Evolutionary conservation across 805 yeast genomes (phyloP).

Genomic region (Teunomyces atbi): DNA sequence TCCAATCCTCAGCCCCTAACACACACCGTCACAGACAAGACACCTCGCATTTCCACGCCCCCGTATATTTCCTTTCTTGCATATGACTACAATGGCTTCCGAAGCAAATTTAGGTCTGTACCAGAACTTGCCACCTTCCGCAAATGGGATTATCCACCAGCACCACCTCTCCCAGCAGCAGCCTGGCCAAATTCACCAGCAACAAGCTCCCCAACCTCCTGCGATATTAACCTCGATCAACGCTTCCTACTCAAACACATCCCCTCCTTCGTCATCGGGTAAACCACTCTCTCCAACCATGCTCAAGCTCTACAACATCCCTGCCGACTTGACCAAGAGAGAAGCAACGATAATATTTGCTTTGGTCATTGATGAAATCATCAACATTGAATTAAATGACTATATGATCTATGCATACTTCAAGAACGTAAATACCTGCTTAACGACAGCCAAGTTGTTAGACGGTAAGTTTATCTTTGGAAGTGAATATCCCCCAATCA

Average conservation of each 20-base stretch:
- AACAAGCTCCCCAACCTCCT: conserved; percentile 10
- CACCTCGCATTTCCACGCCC: conserved; percentile 3
- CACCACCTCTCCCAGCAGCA: conserved; percentile 5
- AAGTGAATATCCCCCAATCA: conserved; percentile 31
- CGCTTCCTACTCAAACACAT: conserved; percentile 3
- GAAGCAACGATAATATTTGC: conserved; percentile 70
- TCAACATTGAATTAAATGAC: conserved; percentile 47
- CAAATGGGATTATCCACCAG: conserved; percentile 4
- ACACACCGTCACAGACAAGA: neutral
- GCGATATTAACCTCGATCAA: conserved; percentile 3
- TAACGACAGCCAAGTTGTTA: conserved; percentile 38
- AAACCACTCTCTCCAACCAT: conserved; percentile 14
- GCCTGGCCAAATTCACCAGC: conserved; percentile 7
- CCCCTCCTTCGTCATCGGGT: conserved; percentile 7
- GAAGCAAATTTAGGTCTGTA: conserved; percentile 13
- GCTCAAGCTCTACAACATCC: conserved; percentile 49
- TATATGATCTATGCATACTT: conserved; percentile 33
- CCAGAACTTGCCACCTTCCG: conserved; percentile 10
- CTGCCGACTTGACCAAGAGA: conserved; percentile 60
- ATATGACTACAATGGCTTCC: conserved; percentile 14
- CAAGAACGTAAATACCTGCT: conserved; percentile 37
- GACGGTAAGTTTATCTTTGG: conserved; percentile 43
- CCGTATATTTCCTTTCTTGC: neutral
- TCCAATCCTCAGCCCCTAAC: neutral
- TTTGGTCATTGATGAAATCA: conserved; percentile 59